phyloP scores from a whole-genome alignment of 805 yeast genomes.

The Torulaspora indica region DNA sequence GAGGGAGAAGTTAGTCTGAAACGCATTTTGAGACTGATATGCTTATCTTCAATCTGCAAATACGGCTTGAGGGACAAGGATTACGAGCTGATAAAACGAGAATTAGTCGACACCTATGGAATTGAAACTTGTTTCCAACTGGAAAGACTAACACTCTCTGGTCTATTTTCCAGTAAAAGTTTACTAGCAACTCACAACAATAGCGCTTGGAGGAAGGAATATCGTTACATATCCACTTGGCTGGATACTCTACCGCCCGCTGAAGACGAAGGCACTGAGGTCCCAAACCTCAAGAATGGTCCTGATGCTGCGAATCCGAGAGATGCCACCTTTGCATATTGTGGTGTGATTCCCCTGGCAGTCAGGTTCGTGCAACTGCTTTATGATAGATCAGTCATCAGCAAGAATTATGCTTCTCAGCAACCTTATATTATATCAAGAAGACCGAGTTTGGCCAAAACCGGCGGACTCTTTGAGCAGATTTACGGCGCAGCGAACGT shows the following conservation, averaged over 20 bases:
- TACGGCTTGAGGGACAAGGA: constrained; percentile 69
- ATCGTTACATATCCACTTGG: constrained; percentile 25
- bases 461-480: constrained; percentile 25
- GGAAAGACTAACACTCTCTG: constrained; percentile 22
- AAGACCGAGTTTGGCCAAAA: constrained; percentile 23
- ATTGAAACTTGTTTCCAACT: constrained; percentile 34
- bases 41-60: constrained; percentile 56
- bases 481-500: constrained; percentile 24
- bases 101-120: constrained; percentile 63
- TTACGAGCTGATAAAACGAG: constrained; percentile 48
- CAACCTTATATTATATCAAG: constrained; percentile 34
- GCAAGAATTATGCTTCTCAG: constrained; percentile 33
- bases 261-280: constrained; percentile 11
- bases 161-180: constrained; percentile 22
- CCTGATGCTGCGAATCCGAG: constrained; percentile 18
- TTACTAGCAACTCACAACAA: constrained; percentile 1
- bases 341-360: constrained; percentile 77
- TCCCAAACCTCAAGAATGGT: constrained; percentile 10
- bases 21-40: constrained; percentile 49
- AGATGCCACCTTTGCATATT: constrained; percentile 53
- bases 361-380: constrained; percentile 65
- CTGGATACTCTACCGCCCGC: constrained; percentile 27
- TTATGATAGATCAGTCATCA: constrained; percentile 52
- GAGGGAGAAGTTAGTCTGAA: constrained; percentile 38
- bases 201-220: constrained; percentile 23